A percentile compares a stretch with the other conserved stretches of the same genome.
phyloP scores from a whole-genome alignment of 2,329 filamentous ascomycete species.

The Fusarium miscanthi region DNA sequence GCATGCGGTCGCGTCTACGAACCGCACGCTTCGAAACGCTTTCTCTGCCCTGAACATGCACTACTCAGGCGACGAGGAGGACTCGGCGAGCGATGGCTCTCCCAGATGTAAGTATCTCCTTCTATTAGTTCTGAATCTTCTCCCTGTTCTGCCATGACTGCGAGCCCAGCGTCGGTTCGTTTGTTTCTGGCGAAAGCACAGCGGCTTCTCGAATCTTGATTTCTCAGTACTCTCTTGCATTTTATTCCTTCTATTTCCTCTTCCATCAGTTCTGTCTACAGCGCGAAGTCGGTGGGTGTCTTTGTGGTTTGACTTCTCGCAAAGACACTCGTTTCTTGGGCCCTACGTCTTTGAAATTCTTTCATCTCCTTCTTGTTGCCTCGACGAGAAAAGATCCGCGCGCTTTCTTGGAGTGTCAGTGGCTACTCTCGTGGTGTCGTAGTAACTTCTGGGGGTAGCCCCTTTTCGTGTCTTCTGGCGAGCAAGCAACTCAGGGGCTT shows the following conservation, averaged over 20 bases:
- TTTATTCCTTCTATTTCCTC: not conserved
- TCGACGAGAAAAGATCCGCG: not conserved
- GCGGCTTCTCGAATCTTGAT: not conserved
- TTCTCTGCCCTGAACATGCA: constrained; percentile 7
- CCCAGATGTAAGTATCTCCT: constrained; percentile 13
- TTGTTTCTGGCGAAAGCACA: not conserved
- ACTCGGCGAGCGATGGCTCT: constrained; percentile 3
- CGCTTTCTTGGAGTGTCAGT: too few species aligned
- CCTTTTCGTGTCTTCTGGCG: not conserved
- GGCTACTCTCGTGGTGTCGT: not conserved
- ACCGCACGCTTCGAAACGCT: constrained; percentile 16
- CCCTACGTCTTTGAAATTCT: not conserved
- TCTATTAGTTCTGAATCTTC: not conserved
- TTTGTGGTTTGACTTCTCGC: not conserved
- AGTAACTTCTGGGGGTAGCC: not conserved
- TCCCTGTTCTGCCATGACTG: not conserved
- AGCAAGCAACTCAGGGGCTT: not conserved
- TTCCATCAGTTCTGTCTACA: not conserved
- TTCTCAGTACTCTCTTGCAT: not conserved
- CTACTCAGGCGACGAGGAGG: not conserved
- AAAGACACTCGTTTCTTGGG: not conserved
- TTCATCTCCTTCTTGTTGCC: not conserved
- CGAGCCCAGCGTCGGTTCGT: not conserved
- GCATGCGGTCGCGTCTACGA: not conserved
- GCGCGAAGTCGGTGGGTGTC: not conserved